Percentiles rank a stretch among this genome's conserved stretches.
phyloP scores from a whole-genome alignment of 83 land plant genomes.

The Picea mariana region DNA sequence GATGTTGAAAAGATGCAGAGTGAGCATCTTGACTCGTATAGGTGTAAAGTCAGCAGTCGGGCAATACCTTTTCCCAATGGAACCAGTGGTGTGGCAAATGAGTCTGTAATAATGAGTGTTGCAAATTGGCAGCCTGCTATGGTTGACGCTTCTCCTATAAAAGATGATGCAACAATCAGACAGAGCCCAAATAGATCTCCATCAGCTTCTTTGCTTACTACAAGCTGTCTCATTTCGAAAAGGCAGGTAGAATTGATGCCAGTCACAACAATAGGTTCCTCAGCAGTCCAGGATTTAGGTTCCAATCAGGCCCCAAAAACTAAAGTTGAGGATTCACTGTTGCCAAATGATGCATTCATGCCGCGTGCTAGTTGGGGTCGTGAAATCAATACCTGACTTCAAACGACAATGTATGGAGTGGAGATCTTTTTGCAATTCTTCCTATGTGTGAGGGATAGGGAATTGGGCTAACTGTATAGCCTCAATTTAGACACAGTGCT shows the following conservation, averaged over 20 bases:
- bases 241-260: not conserved
- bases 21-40: not conserved
- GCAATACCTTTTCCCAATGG: not conserved
- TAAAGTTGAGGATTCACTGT: slow-evolving; percentile 4
- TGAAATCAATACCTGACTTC: slow-evolving; percentile 18
- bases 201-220: not conserved
- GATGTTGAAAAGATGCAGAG: not conserved
- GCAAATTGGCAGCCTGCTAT: slow-evolving; percentile 7
- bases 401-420: not conserved
- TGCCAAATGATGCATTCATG: slow-evolving; percentile 1
- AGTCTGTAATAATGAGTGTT: not conserved
- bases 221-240: slow-evolving; percentile 1
- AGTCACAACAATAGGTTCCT: slow-evolving; percentile 10
- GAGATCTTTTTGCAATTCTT: slow-evolving; percentile 13
- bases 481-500: not conserved
- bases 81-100: not conserved
- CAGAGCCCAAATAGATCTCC: slow-evolving; percentile 11
- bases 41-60: not conserved
- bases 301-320: slow-evolving; percentile 7
- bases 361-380: slow-evolving; percentile 19
- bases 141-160: not conserved
- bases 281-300: not conserved
- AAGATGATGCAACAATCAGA: slow-evolving; percentile 12
- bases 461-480: not conserved
- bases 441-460: slow-evolving; percentile 3